These are phyloP conservation scores for Atalantia buxifolia DNA, from an alignment of 345 rosid species.

Conservation along the genomic window DNA sequence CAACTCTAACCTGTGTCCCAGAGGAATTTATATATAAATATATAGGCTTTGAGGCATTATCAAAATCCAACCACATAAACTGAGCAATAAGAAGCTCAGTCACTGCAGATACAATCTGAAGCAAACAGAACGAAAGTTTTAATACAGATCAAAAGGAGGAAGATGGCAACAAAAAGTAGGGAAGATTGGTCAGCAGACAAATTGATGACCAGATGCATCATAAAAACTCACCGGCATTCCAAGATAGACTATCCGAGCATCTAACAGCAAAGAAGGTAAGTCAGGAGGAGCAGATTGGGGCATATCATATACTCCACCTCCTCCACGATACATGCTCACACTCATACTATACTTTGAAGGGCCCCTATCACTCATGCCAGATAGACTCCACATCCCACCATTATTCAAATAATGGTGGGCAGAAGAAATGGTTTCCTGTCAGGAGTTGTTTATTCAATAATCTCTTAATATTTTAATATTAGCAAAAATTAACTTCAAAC, in stretches of 20 bases:
- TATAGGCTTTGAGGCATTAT: conserved; percentile 65
- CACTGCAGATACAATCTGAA: conserved; percentile 87
- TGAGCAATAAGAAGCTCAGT: conserved; percentile 87
- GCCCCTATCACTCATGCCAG: conserved; percentile 36
- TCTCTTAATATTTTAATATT: background rate
- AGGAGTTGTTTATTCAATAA: background rate
- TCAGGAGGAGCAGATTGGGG: conserved; percentile 77
- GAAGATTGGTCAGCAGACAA: background rate
- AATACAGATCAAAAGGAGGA: conserved; percentile 1
- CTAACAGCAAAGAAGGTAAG: conserved; percentile 87
- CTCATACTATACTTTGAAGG: conserved; percentile 68
- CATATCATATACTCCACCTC: conserved; percentile 55
- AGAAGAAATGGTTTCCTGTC: conserved; percentile 78
- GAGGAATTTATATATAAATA: conserved; percentile 79
- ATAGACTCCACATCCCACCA: conserved; percentile 65
- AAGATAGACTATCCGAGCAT: conserved; percentile 75
- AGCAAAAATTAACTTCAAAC: background rate
- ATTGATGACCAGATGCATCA: background rate
- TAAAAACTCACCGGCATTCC: conserved; percentile 82
- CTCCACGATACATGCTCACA: conserved; percentile 73
- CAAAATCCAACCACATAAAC: conserved; percentile 79
- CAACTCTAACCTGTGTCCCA: conserved; percentile 70
- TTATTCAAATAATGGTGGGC: conserved; percentile 51
- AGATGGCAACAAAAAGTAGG: background rate
- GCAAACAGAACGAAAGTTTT: conserved; percentile 8